Evolutionary conservation across 73 alveolate species (phyloP).

Genomic region (Tetrahymena borealis): DNA sequence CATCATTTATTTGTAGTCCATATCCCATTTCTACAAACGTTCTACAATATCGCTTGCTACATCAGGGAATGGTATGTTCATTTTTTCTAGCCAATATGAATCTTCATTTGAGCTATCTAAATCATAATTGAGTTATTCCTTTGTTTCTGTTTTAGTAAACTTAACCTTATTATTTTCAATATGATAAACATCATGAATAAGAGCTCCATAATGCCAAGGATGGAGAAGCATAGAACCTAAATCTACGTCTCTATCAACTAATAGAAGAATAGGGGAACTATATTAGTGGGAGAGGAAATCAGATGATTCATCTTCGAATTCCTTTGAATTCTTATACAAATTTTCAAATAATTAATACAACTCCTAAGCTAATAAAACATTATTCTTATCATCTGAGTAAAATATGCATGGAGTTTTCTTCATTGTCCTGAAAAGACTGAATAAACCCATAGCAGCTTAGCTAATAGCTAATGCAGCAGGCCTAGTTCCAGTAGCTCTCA

Average conservation of each 20-base stretch:
- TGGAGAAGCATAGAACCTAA: conserved; percentile 13
- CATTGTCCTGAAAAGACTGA: conserved; percentile 5
- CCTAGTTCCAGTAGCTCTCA: background rate
- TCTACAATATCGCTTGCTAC: conserved; percentile 7
- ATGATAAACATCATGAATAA: conserved; percentile 23
- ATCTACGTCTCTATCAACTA: conserved; percentile 42
- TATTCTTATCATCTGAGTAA: background rate
- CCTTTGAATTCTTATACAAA: background rate
- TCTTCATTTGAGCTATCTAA: background rate
- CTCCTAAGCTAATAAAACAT: conserved; percentile 11
- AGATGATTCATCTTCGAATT: conserved; percentile 8
- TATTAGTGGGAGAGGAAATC: background rate
- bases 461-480: background rate
- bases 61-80: conserved; percentile 9
- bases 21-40: conserved; percentile 24
- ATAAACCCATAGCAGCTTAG: conserved; percentile 2
- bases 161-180: conserved; percentile 27
- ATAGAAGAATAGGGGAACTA: background rate
- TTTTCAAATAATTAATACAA: conserved; percentile 2
- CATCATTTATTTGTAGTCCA: background rate
- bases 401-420: conserved; percentile 16
- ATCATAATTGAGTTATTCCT: conserved; percentile 14
- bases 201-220: conserved; percentile 34
- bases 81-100: conserved; percentile 9
- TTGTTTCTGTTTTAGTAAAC: background rate